Evolutionary conservation across 2,329 filamentous ascomycete genomes (phyloP).

Genomic region (Nemania diffusa): DNA sequence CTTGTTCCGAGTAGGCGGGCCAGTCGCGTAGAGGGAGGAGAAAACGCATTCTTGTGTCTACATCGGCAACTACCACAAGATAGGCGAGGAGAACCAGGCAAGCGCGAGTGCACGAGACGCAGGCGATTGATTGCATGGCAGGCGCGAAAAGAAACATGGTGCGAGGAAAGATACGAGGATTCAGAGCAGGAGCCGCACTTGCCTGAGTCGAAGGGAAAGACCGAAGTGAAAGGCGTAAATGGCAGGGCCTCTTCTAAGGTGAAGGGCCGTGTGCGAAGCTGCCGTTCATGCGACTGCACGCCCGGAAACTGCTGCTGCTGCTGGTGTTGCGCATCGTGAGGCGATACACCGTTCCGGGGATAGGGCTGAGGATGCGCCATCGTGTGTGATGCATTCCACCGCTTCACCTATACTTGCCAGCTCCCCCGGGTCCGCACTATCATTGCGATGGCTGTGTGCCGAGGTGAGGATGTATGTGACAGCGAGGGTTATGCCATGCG

Average conservation of each 20-base stretch:
- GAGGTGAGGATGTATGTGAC: constrained; percentile 6
- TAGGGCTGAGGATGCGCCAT: constrained; percentile 44
- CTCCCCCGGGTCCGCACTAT: constrained; percentile 27
- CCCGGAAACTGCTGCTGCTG: constrained; percentile 9
- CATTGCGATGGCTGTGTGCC: constrained; percentile 33
- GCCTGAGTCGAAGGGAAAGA: constrained; percentile 83
- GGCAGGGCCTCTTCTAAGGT: constrained; percentile 80
- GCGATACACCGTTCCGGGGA: constrained; percentile 45
- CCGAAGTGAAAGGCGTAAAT: constrained; percentile 84
- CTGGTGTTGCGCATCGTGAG: constrained; percentile 32
- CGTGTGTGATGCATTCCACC: constrained; percentile 35
- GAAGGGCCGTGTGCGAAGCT: constrained; percentile 58
- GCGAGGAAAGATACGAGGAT: constrained; percentile 15
- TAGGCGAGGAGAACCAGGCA: background rate
- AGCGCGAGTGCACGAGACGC: background rate
- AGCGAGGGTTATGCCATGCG: constrained; percentile 22
- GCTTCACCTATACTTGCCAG: constrained; percentile 32
- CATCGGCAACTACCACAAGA: background rate
- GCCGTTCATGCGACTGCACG: constrained; percentile 33
- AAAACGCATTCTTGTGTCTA: background rate
- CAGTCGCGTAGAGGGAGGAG: background rate
- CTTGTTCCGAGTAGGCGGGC: background rate
- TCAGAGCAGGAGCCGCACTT: constrained; percentile 44
- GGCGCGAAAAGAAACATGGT: constrained; percentile 4
- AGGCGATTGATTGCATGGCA: background rate